Evolutionary conservation across 257 asterid genomes (phyloP), one percentile per base, ranked within the genome.

Genomic region (Solanum chiquidenum): DNA sequence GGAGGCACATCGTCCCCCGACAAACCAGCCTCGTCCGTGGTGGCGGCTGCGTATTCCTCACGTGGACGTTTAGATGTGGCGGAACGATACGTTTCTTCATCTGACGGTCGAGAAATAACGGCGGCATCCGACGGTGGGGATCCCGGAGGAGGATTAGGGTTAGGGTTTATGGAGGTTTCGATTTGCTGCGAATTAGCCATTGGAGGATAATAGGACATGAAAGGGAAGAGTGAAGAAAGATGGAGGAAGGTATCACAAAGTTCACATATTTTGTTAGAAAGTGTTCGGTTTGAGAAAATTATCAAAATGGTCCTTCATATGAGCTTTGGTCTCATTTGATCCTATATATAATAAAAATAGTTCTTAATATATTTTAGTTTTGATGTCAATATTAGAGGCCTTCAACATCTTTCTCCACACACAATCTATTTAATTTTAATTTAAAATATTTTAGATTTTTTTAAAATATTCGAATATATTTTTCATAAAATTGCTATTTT

Each of bases 11-110:
- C 88, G 25, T 92, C 98, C 10, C 69, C 73, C 12, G 91, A 89
- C 31, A 93, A 69, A 75, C 91, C 95, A 27, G 89, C 91, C 88
- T 34, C 91, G 49, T 89, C 94, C 8, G 89, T 83, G 23, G 85
- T 89, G 79, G 34, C 91, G 74, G 44, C 87, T 7, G 83, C 83
- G 77, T 87, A 96, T 75, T 93, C 98, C 84, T 94, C 96, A 23
- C 99, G 98, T 20, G 91, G 91, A 88, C 98, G 94, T 91, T 94
- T 96, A 37, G 84, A 52, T n/a, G 88, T 84, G 79, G 84, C 83
- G 55, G 91, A 89, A 37, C 85, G 87, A 85, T 68, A 87, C n/a
- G 88, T 55, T 85, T 84, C 86, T 86, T 90, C 95, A n/a, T 87
- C 79, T 34, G 69, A 18, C 64, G 60, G 52, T 83, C 74, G 89